phyloP scores from a whole-genome alignment of 306 rosid species.

The Calophaca sinica region DNA sequence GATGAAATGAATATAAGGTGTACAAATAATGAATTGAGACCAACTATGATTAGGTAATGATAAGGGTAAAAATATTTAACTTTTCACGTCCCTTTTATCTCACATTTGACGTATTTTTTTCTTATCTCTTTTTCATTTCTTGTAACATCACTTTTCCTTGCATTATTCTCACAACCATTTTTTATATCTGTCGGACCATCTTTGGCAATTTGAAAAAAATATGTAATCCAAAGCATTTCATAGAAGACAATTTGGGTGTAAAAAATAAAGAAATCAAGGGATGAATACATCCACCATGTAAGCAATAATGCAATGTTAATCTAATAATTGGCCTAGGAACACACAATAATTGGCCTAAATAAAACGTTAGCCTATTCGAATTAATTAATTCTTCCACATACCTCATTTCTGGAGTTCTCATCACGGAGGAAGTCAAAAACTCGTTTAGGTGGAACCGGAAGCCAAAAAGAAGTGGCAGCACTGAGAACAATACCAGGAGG shows the following conservation, averaged over 20 bases:
- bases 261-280: neutral
- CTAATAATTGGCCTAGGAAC: neutral
- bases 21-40: neutral
- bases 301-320: constrained; percentile 12
- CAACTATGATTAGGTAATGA: constrained; percentile 8
- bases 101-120: no score
- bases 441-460: constrained; percentile 82
- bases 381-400: constrained; percentile 22
- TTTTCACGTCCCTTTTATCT: no score
- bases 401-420: constrained; percentile 93
- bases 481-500: constrained; percentile 96
- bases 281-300: neutral
- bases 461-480: constrained; percentile 99
- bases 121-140: neutral
- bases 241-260: constrained; percentile 23
- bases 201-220: constrained; percentile 29
- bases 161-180: neutral
- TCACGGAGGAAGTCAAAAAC: constrained; percentile 93
- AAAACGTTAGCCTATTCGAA: no score
- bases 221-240: constrained; percentile 14
- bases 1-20: neutral
- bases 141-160: no score
- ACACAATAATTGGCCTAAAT: neutral
- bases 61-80: neutral
- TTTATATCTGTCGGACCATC: neutral